Base-by-base conservation (phyloP, 805 yeast genomes). In the Pichia insulana region DNA sequence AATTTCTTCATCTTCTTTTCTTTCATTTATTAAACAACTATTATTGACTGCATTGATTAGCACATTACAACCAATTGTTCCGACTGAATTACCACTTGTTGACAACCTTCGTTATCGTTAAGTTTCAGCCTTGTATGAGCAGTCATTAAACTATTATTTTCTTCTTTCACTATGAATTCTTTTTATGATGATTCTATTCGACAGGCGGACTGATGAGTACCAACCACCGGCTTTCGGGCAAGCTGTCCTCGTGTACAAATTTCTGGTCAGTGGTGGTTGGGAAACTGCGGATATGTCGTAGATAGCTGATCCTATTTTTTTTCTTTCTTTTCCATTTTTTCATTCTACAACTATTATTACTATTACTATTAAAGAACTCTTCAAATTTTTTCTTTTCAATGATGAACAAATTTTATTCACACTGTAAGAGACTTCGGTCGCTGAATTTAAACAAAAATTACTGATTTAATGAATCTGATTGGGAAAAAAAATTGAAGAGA, bases 51-150 rank as follows among this genome's bases (percentile, higher is more conserved):
- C 73, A 47, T 62, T 68, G 75, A 70, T 70, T 70, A 70, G 70
- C 70, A 57, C 61, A 60, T 47, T 43, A 32, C 47, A 60, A 71
- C 76, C 77, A 72, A 71, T 72, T 73, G 77, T 72, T 73, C 77
- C 78, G 60, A 71, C 78, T 69, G 78, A 72, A 71, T 66, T 51
- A 46, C 60, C 60, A 59, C 43, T 51, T 67, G 76, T 71, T 64
- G 76, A 72, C 76, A 70, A 69, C 60, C 53, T 71, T 63, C 44
- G 56, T 47, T 62, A 54, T 71, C 74, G 76, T 71, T 71, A 71
- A 71, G 77, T 71, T 71, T 71, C 77, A 71, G 76, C 77, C 77
- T 71, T 71, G 76, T 71, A 71, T 71, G 77, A 71, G 75, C 60
- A 25, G 20, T 36, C 28, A 10, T 31, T 17, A 15, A 33, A 20